These are phyloP conservation scores for Chytridium lagenaria DNA, from an alignment of 371 early-diverging fungal species.

Conservation along the genomic window DNA sequence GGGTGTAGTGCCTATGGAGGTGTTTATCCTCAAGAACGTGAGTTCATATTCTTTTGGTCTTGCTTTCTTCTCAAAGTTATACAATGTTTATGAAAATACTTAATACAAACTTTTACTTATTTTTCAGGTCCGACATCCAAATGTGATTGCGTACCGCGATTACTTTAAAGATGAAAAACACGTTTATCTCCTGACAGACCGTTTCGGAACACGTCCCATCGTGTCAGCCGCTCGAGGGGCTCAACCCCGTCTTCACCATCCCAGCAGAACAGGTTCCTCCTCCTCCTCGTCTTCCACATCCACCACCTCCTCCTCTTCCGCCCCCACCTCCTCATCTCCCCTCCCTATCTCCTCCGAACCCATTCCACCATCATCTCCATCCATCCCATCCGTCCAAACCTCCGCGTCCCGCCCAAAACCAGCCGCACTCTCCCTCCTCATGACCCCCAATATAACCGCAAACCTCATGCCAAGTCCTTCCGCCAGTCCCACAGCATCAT, in stretches of 20 bases:
- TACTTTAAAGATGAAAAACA: constrained; percentile 63
- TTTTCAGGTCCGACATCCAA: constrained; percentile 60
- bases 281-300: too few relatives aligned
- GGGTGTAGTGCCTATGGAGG: constrained; percentile 76
- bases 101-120: constrained; percentile 65
- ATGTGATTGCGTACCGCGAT: constrained; percentile 82
- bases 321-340: too few relatives aligned
- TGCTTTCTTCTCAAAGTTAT: not conserved
- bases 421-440: too few relatives aligned
- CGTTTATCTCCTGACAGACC: constrained; percentile 2
- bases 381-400: too few relatives aligned
- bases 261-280: not conserved
- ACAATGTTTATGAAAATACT: not conserved
- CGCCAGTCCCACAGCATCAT: not conserved
- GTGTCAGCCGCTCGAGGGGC: not conserved
- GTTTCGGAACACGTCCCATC: not conserved
- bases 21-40: constrained; percentile 70
- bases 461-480: not conserved
- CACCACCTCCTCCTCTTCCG: too few relatives aligned
- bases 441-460: not conserved
- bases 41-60: constrained; percentile 15
- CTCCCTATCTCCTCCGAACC: too few relatives aligned
- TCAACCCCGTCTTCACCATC: not conserved
- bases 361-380: too few relatives aligned
- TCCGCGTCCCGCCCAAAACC: too few relatives aligned